phyloP scores from a whole-genome alignment of 2,329 filamentous ascomycete genomes.

The Penicillium olsonii region DNA sequence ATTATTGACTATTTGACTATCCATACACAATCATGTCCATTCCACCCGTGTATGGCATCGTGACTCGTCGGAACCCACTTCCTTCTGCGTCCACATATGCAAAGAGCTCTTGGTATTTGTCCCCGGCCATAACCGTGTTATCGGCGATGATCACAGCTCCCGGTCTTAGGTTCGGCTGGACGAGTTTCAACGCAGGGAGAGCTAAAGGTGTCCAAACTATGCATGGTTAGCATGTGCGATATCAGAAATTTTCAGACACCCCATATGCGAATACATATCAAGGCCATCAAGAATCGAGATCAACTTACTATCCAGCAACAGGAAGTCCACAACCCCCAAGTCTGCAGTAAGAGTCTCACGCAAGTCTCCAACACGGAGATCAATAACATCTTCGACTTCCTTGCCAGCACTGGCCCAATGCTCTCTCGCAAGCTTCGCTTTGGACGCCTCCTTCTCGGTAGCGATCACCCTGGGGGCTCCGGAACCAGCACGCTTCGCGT shows the following conservation, averaged over 20 bases:
- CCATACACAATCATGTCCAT: constrained; percentile 24
- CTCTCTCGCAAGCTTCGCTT: constrained; percentile 54
- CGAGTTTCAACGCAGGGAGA: constrained; percentile 41
- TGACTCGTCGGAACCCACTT: constrained; percentile 20
- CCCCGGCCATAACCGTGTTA: constrained; percentile 15
- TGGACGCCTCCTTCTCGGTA: constrained; percentile 60
- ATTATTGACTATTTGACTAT: no score
- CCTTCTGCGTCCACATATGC: constrained; percentile 18
- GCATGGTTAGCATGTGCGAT: background rate
- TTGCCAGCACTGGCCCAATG: constrained; percentile 57
- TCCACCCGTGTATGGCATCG: constrained; percentile 19
- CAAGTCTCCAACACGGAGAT: constrained; percentile 60
- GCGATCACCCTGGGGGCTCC: constrained; percentile 51
- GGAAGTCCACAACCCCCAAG: constrained; percentile 55
- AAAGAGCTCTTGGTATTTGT: constrained; percentile 18
- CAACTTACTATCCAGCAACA: constrained; percentile 63
- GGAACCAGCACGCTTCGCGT: constrained; percentile 32
- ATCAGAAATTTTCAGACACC: no score
- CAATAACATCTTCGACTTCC: constrained; percentile 53
- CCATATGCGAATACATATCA: no score
- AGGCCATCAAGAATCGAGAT: no score
- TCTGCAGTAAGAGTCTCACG: constrained; percentile 56
- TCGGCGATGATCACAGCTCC: constrained; percentile 20
- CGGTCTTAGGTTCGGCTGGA: constrained; percentile 15
- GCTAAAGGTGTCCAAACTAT: constrained; percentile 59